A percentile compares a stretch with the other conserved stretches of the same genome.
Evolutionary conservation across 257 asterid genomes (phyloP).

Genomic region (Solanum virginianum): DNA sequence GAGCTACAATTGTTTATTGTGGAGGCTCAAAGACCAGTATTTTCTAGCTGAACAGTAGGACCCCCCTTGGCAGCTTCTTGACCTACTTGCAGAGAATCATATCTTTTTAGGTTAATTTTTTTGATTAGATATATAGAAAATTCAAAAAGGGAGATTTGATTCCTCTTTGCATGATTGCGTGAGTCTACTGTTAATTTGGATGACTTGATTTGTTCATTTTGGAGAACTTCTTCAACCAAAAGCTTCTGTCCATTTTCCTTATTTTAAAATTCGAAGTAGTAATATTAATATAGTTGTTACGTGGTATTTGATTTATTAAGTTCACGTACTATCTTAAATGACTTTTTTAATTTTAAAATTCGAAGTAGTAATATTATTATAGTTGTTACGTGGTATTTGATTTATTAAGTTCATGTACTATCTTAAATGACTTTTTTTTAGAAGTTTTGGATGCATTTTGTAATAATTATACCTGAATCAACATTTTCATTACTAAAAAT

Average conservation of each 20-base stretch:
- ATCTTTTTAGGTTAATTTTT: not conserved
- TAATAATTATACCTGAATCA: not conserved
- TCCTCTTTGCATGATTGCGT: not conserved
- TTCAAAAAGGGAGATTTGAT: not conserved
- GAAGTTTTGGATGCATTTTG: not conserved
- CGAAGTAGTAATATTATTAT: not conserved
- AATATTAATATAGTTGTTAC: not conserved
- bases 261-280: not conserved
- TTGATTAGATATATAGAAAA: not conserved
- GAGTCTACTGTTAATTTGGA: not conserved
- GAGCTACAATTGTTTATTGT: not conserved
- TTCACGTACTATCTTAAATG: not conserved
- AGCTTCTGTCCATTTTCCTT: not conserved
- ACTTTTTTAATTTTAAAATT: not conserved
- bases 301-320: not conserved
- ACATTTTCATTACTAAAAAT: not conserved
- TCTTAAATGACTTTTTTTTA: not conserved
- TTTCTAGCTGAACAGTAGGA: not conserved
- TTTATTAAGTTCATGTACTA: not conserved
- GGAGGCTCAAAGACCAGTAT: not conserved
- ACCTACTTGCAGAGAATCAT: not conserved
- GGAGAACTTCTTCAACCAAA: not conserved
- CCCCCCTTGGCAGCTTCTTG: not conserved
- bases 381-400: not conserved
- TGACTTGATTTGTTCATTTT: not conserved